Conservation (phyloP, 495 filamentous ascomycete genomes). For the Articulospora tetracladia region DNA sequence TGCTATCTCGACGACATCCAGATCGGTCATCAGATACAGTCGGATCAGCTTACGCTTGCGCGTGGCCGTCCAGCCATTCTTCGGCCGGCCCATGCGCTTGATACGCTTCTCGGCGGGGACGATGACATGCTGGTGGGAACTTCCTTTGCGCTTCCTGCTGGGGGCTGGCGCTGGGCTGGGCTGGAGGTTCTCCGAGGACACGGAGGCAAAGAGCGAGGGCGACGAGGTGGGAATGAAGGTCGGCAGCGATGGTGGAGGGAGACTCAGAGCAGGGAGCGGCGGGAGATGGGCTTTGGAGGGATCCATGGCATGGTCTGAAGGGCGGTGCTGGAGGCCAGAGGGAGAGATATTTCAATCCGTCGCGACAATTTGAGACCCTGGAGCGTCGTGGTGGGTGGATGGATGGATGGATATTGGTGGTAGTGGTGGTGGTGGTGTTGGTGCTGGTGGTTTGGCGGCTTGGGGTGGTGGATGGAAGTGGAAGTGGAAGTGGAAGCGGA, state of each 20-base stretch:
- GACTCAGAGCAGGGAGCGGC: neutral
- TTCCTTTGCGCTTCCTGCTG: neutral
- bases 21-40: slow-evolving; percentile 21
- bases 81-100: slow-evolving; percentile 17
- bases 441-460: too few relatives aligned
- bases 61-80: slow-evolving; percentile 21
- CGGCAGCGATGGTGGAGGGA: neutral
- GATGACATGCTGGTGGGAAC: neutral
- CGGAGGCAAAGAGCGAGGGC: too few relatives aligned
- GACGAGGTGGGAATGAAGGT: too few relatives aligned
- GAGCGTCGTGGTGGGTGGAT: neutral
- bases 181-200: neutral
- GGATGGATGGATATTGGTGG: neutral
- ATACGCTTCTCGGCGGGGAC: neutral
- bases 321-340: neutral
- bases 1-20: slow-evolving; percentile 20
- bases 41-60: slow-evolving; percentile 17
- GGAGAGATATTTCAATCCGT: neutral
- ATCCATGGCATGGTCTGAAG: neutral
- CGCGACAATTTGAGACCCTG: neutral
- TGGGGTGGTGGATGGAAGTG: neutral
- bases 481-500: neutral
- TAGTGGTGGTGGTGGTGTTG: neutral
- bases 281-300: neutral
- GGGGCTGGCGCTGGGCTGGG: neutral